These are phyloP conservation scores for Boletus reticulatus DNA, from an alignment of 768 basidiomycete genomes.

Conservation along the genomic window DNA sequence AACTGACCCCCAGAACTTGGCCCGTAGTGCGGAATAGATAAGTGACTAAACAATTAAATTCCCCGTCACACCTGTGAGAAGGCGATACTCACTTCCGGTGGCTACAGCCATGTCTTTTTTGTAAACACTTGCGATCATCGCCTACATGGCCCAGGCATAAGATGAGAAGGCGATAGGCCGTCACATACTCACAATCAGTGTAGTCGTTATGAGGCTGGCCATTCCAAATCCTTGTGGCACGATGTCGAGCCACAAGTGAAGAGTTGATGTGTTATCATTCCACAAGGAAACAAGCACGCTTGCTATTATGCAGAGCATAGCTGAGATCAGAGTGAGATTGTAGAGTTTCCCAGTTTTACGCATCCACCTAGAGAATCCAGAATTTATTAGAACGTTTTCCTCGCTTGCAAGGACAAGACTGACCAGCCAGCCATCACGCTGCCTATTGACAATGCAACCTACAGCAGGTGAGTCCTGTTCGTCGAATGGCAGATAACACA, in stretches of 20 bases:
- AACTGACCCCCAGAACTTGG: slow-evolving; percentile 92
- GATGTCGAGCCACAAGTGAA: slow-evolving; percentile 76
- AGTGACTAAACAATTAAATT: slow-evolving; percentile 55
- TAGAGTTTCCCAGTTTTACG: slow-evolving; percentile 85
- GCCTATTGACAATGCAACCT: slow-evolving; percentile 81
- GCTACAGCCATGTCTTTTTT: slow-evolving; percentile 85
- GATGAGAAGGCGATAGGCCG: slow-evolving; percentile 3
- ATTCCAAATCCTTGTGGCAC: slow-evolving; percentile 83
- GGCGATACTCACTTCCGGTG: slow-evolving; percentile 71
- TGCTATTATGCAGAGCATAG: slow-evolving; percentile 57
- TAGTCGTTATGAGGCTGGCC: slow-evolving; percentile 82
- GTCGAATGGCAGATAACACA: slow-evolving; percentile 23
- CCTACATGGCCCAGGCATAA: slow-evolving; percentile 42
- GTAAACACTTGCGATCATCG: slow-evolving; percentile 80
- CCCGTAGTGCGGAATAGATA: slow-evolving; percentile 94
- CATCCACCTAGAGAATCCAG: slow-evolving; percentile 61
- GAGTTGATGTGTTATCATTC: slow-evolving; percentile 55
- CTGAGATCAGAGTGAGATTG: slow-evolving; percentile 64
- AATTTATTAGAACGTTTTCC: neutral
- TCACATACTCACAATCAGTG: slow-evolving; percentile 64
- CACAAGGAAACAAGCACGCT: slow-evolving; percentile 62
- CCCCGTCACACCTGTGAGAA: slow-evolving; percentile 4
- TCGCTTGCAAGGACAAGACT: slow-evolving; percentile 23
- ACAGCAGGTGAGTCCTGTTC: slow-evolving; percentile 15
- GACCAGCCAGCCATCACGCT: slow-evolving; percentile 88